These are phyloP conservation scores for Solanum tacnaense DNA, from an alignment of 257 asterid species.

Conservation along the genomic window DNA sequence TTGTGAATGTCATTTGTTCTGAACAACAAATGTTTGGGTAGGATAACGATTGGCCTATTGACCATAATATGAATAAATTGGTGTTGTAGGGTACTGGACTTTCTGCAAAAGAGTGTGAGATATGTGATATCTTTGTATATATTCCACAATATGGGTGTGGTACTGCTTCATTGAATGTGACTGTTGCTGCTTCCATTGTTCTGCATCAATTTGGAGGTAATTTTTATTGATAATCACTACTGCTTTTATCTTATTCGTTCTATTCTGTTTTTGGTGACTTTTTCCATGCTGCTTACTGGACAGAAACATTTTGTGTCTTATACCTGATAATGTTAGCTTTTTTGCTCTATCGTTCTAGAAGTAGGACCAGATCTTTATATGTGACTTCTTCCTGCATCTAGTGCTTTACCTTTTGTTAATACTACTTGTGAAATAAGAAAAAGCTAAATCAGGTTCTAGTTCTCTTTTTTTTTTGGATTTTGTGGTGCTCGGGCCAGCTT, in stretches of 20 bases:
- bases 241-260: neutral
- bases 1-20: neutral
- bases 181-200: constrained; percentile 89
- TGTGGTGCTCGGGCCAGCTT: neutral
- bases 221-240: neutral
- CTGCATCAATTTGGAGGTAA: constrained; percentile 94
- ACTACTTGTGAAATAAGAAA: neutral
- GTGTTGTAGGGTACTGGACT: constrained; percentile 78
- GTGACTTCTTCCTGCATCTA: neutral
- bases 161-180: constrained; percentile 90
- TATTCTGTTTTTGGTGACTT: neutral
- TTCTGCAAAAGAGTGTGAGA: constrained; percentile 88
- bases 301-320: neutral
- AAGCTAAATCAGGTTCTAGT: neutral
- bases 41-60: neutral
- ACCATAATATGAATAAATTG: neutral
- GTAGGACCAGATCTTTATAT: neutral
- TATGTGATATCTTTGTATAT: constrained; percentile 83
- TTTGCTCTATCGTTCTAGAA: neutral
- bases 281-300: neutral
- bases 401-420: neutral
- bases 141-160: constrained; percentile 97
- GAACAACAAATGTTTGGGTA: neutral
- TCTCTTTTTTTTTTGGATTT: neutral
- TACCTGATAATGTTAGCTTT: neutral